Conservation (phyloP, 2,329 filamentous ascomycete species). For the Hymenoscyphus albidus region DNA sequence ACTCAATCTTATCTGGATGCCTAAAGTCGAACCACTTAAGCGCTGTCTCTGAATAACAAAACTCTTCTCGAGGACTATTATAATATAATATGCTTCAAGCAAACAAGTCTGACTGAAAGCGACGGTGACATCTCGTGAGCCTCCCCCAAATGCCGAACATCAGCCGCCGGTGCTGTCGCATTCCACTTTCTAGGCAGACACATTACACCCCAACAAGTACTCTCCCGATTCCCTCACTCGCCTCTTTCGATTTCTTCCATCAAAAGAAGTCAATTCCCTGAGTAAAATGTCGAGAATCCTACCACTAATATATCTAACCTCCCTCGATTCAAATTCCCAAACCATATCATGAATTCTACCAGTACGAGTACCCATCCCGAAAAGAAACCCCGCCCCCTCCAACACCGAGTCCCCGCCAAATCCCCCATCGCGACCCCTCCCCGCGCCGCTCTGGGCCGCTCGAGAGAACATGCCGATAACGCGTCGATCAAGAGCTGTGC, state of each 20-base stretch:
- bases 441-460: constrained; percentile 24
- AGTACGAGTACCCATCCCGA: constrained; percentile 11
- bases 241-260: neutral
- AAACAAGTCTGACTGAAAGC: neutral
- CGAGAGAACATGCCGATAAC: constrained; percentile 21
- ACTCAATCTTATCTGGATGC: too few species aligned
- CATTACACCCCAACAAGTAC: neutral
- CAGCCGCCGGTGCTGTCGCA: neutral
- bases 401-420: constrained; percentile 13
- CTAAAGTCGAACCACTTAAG: too few species aligned
- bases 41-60: too few species aligned
- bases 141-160: neutral
- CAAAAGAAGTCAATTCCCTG: neutral
- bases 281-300: constrained; percentile 7
- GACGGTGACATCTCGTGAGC: neutral
- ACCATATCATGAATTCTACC: constrained; percentile 16
- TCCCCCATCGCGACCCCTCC: constrained; percentile 28
- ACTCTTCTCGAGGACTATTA: too few species aligned
- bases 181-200: constrained; percentile 9
- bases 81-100: too few species aligned
- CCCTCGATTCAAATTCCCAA: constrained; percentile 2
- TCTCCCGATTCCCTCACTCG: neutral
- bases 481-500: constrained; percentile 18
- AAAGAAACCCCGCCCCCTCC: constrained; percentile 19
- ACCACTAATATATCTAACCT: too few species aligned